phyloP scores from a whole-genome alignment of 2,329 filamentous ascomycete genomes.

The Botryotinia convoluta region DNA sequence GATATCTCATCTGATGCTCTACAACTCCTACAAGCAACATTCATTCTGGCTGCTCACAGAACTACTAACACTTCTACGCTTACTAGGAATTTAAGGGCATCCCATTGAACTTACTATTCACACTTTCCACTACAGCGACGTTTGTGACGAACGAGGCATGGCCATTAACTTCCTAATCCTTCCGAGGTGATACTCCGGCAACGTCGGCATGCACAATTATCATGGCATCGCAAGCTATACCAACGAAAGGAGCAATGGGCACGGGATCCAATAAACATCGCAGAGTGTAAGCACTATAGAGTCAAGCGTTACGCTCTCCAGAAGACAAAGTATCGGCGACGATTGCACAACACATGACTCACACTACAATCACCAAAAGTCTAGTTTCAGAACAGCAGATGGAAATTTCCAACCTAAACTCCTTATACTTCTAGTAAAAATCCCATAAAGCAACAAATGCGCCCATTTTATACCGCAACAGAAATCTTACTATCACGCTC shows the following conservation, averaged over 20 bases:
- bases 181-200: not conserved
- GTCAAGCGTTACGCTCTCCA: not conserved
- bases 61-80: accelerated
- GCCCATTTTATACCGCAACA: not conserved
- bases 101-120: not conserved
- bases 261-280: not conserved
- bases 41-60: not conserved
- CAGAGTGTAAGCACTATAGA: not conserved
- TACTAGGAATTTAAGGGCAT: no score
- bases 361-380: not conserved
- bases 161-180: not conserved
- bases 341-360: not conserved
- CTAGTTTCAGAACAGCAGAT: not conserved
- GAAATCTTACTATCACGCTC: not conserved
- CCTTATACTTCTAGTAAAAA: not conserved
- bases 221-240: not conserved
- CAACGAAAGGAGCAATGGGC: not conserved
- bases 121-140: not conserved
- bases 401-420: not conserved
- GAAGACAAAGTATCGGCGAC: not conserved
- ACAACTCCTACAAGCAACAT: not conserved
- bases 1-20: not conserved
- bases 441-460: not conserved
- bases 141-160: not conserved
- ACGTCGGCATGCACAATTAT: not conserved